Conservation (phyloP, 805 yeast genomes). For the Metschnikowia dekortorum region DNA sequence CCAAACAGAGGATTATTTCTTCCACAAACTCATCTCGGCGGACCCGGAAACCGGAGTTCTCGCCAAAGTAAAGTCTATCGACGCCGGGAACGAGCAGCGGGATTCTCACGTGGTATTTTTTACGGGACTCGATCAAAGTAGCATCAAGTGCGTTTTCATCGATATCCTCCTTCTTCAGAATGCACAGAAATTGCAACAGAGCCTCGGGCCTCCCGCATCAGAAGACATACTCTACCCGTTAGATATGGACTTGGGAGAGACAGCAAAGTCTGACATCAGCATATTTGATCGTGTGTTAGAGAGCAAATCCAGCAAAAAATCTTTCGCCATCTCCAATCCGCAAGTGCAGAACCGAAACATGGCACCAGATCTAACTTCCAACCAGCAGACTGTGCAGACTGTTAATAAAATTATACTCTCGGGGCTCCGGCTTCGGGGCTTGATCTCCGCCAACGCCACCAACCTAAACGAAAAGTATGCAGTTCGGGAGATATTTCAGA, state of each 20-base stretch:
- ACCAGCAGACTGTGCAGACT: constrained; percentile 31
- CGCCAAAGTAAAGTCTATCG: constrained; percentile 3
- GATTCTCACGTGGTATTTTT: constrained; percentile 24
- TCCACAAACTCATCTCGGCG: constrained; percentile 2
- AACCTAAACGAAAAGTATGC: constrained; percentile 31
- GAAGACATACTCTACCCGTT: constrained; percentile 6
- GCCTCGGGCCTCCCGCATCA: background rate
- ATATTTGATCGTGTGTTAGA: constrained; percentile 36
- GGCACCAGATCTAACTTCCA: constrained; percentile 18
- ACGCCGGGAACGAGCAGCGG: background rate
- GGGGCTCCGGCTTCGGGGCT: constrained; percentile 40
- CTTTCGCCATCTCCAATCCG: constrained; percentile 8
- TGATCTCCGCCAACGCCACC: constrained; percentile 20
- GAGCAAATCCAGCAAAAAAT: constrained; percentile 17
- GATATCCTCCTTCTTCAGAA: constrained; percentile 17
- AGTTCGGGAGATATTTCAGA: constrained; percentile 37
- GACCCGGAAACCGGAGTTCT: constrained; percentile 7
- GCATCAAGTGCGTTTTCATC: constrained; percentile 17
- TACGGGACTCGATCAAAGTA: constrained; percentile 12
- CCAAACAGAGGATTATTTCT: constrained; percentile 13
- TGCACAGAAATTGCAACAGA: constrained; percentile 3
- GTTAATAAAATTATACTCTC: constrained; percentile 34
- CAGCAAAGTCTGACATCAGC: constrained; percentile 16
- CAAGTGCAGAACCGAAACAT: constrained; percentile 7
- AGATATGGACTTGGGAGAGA: background rate